Evolutionary conservation across 768 basidiomycete genomes (phyloP).

Genomic region (Suillus discolor): DNA sequence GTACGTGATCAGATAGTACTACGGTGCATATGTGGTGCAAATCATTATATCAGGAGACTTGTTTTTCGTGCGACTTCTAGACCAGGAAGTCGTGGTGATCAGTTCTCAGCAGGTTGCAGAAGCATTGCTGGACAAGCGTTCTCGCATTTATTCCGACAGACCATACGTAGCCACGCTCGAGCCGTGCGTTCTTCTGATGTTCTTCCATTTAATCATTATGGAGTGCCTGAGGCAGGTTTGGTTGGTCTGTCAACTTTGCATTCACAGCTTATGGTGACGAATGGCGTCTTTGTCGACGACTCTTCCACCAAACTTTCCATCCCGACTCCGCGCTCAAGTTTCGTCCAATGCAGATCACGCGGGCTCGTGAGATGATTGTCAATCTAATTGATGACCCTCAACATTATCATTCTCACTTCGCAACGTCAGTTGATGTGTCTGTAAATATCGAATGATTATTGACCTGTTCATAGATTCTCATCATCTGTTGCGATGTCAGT

Average conservation of each 20-base stretch:
- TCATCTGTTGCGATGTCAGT: slow-evolving; percentile 4
- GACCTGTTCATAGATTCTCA: slow-evolving; percentile 14
- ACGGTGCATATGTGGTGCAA: background rate
- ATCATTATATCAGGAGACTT: slow-evolving; percentile 1
- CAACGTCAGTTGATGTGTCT: slow-evolving; percentile 4
- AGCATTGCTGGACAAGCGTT: slow-evolving; percentile 11
- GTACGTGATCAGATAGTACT: slow-evolving; percentile 12
- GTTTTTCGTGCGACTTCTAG: slow-evolving; percentile 4
- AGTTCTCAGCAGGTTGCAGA: background rate
- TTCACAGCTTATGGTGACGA: slow-evolving; percentile 4
- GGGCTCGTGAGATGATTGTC: slow-evolving; percentile 27
- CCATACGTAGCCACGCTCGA: slow-evolving; percentile 4
- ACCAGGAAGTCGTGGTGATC: slow-evolving; percentile 6
- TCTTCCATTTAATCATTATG: background rate
- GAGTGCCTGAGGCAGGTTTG: slow-evolving; percentile 1
- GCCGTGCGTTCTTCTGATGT: background rate
- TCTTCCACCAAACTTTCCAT: slow-evolving; percentile 42
- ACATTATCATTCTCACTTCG: slow-evolving; percentile 28
- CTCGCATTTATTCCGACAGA: slow-evolving; percentile 12
- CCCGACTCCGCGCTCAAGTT: slow-evolving; percentile 27
- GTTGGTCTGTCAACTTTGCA: slow-evolving; percentile 3
- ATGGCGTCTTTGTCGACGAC: slow-evolving; percentile 32
- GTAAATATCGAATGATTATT: slow-evolving; percentile 2
- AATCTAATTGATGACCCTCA: slow-evolving; percentile 30
- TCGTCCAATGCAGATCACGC: slow-evolving; percentile 26